These are phyloP conservation scores for Triticum dicoccoides DNA, from an alignment of 176 grass and related monocot genomes.

Conservation along the genomic window DNA sequence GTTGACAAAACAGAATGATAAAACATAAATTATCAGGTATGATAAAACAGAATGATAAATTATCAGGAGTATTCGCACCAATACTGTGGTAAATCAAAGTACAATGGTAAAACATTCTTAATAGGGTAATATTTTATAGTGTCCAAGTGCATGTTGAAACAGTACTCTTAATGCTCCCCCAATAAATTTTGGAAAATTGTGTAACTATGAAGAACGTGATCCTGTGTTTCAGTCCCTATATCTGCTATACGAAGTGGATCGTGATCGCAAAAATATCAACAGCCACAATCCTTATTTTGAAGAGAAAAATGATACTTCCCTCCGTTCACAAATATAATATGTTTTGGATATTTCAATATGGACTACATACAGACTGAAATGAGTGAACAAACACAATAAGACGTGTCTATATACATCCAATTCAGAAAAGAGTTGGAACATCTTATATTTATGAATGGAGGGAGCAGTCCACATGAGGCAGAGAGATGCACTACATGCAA, in stretches of 20 bases:
- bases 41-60: background rate
- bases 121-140: background rate
- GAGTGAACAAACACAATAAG: too few species aligned
- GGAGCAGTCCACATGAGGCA: background rate
- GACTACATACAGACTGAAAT: too few species aligned
- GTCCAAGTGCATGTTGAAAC: background rate
- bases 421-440: too few species aligned
- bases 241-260: background rate
- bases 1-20: background rate
- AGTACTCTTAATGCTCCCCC: background rate
- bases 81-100: background rate
- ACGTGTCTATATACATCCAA: too few species aligned
- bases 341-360: too few species aligned
- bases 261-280: background rate
- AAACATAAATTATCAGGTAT: background rate
- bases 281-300: background rate
- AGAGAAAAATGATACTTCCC: too few species aligned
- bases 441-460: too few species aligned
- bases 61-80: background rate
- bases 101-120: background rate
- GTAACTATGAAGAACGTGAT: background rate
- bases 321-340: too few species aligned
- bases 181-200: background rate
- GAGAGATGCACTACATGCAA: constrained; percentile 1
- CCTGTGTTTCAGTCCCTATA: background rate